Percentiles rank a stretch among this genome's conserved stretches.
Evolutionary conservation across 2,329 filamentous ascomycete genomes (phyloP).

Genomic region (Lecanicillium sp.): DNA sequence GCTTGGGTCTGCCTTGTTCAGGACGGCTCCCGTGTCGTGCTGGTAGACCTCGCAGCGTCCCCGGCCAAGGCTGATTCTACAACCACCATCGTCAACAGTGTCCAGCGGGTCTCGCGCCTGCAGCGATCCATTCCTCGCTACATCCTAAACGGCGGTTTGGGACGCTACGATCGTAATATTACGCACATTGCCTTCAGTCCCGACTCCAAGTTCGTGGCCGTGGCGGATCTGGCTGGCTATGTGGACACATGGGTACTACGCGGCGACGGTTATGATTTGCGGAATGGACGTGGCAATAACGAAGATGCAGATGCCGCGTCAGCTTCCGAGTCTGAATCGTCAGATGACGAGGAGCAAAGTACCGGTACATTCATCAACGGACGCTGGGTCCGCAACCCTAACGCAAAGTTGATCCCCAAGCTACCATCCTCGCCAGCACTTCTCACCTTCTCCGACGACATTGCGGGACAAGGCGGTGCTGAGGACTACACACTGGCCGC

Average conservation of each 20-base stretch:
- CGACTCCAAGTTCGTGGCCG: constrained; percentile 71
- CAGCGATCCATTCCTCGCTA: constrained; percentile 46
- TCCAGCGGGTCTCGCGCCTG: constrained; percentile 44
- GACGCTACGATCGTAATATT: constrained; percentile 70
- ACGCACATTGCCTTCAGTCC: constrained; percentile 69
- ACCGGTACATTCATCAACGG: constrained; percentile 38
- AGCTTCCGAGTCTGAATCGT: constrained; percentile 31
- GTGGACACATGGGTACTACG: constrained; percentile 79
- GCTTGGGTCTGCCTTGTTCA: constrained; percentile 62
- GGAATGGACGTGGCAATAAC: constrained; percentile 24
- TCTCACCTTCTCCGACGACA: constrained; percentile 56
- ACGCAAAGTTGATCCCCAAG: constrained; percentile 60
- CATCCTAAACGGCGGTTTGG: constrained; percentile 56
- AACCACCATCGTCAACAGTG: constrained; percentile 21
- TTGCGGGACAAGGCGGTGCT: constrained; percentile 23
- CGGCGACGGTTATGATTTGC: constrained; percentile 21
- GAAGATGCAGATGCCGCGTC: constrained; percentile 25
- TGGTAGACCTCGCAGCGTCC: constrained; percentile 26
- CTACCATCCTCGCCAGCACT: constrained; percentile 57
- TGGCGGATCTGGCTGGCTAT: constrained; percentile 74
- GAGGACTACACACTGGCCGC: constrained; percentile 43
- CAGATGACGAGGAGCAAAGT: constrained; percentile 37
- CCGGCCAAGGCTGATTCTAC: constrained; percentile 6
- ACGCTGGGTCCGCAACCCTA: constrained; percentile 70
- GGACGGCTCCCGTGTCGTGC: constrained; percentile 49